Evolutionary conservation across 2,329 filamentous ascomycete genomes (phyloP).

Genomic region (Botrytis fabae): DNA sequence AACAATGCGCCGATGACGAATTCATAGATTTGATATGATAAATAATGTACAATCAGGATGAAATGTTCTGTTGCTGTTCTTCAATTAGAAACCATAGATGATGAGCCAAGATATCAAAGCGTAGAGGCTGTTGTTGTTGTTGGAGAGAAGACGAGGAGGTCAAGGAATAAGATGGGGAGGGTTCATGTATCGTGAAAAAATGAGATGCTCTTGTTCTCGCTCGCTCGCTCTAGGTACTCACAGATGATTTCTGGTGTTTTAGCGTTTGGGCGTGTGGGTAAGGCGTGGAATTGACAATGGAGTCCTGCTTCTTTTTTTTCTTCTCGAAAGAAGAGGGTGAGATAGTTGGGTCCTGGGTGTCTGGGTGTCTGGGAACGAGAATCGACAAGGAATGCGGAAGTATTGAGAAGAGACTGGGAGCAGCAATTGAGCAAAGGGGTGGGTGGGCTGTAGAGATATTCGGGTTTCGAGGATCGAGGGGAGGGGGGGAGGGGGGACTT

Average conservation of each 20-base stretch:
- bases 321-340: not conserved
- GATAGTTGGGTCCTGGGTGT: not conserved
- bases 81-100: conserved; percentile 10
- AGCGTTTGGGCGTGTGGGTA: not conserved
- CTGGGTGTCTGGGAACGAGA: not conserved
- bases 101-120: conserved; percentile 13
- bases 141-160: not conserved
- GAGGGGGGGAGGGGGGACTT: not conserved
- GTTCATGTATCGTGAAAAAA: not conserved
- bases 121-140: not conserved
- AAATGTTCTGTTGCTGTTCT: conserved; percentile 9
- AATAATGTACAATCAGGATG: not conserved
- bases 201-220: not conserved
- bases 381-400: conserved; percentile 16
- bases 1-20: conserved; percentile 11
- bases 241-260: conserved; percentile 2
- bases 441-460: not conserved
- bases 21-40: not conserved
- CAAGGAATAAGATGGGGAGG: not conserved
- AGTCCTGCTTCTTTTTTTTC: not conserved
- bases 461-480: not conserved
- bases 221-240: not conserved
- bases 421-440: not conserved
- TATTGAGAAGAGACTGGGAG: not conserved
- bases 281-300: not conserved